phyloP scores from a whole-genome alignment of 371 early-diverging fungal genomes.

The Phascolomyces articulosus region DNA sequence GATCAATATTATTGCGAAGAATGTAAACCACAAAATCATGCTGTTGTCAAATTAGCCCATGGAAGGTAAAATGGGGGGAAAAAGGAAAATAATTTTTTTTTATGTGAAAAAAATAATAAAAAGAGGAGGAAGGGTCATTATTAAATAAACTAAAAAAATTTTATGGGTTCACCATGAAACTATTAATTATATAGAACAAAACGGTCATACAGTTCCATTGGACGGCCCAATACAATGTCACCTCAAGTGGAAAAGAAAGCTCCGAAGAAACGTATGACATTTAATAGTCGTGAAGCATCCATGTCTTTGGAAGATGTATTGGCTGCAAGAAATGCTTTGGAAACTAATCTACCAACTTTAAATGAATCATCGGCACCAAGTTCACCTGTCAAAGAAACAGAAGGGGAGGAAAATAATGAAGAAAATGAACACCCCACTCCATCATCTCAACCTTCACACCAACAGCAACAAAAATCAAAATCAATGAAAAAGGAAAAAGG shows the following conservation, averaged over 20 bases:
- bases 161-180: not conserved
- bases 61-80: conserved; percentile 42
- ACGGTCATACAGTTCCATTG: conserved; percentile 20
- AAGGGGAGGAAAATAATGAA: conserved; percentile 14
- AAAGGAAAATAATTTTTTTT: not conserved
- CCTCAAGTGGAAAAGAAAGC: conserved; percentile 25
- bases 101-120: conserved; percentile 21
- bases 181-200: conserved; percentile 10
- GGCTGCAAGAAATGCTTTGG: conserved; percentile 44
- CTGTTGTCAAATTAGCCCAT: conserved; percentile 61
- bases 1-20: conserved; percentile 89
- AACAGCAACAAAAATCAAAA: not conserved
- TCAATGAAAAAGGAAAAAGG: conserved; percentile 10
- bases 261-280: conserved; percentile 58
- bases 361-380: conserved; percentile 11
- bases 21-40: conserved; percentile 80
- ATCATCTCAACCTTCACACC: too few species aligned
- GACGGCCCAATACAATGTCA: conserved; percentile 1
- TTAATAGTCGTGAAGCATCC: conserved; percentile 61
- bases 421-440: conserved; percentile 17
- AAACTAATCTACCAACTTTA: conserved; percentile 5
- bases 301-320: conserved; percentile 56
- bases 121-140: not conserved
- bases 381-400: conserved; percentile 18
- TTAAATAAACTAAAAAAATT: not conserved